Base-by-base conservation (phyloP, 768 basidiomycete genomes). In the Amanita polypyramis region DNA sequence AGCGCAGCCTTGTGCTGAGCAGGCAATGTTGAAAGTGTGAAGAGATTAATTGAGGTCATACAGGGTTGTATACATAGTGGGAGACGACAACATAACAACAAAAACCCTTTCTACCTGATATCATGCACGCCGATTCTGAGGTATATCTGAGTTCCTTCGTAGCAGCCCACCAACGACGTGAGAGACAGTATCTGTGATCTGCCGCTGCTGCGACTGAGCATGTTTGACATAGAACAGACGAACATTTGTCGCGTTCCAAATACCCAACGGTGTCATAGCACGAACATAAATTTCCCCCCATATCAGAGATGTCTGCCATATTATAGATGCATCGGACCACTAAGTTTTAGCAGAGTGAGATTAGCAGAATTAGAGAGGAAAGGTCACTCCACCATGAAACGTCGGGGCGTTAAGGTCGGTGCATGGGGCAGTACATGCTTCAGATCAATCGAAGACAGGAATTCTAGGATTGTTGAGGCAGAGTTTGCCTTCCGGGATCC, bases 271-370 rank as follows among this genome's bases (percentile, higher is more conserved):
- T 1, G 82, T 78, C 79, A 94, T 86, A 4, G 83, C 86, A 40
- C 85, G 82, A 17, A 96, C 85, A 60, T 94, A 99, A 15, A 95
- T 77, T 60, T 94, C 90, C 34, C 96, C 94, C 93, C 95, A 99
- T 17, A 94, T 82, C 45, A 97, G 67, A 1, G 89, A 92, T 3
- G 92, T 88, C 32, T 95, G 72, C 95, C 96, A 97, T 14, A 93
- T 75, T 51, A 86, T 72, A 2, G 91, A 93, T 1, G 89, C 83
- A 55, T 93, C 87, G 10, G 92, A 87, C 93, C 93, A 96, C 89
- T 94, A 49, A n/a, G 7, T 27, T n/a, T 4, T 2, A 17, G 27
- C 37, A 27, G 29, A 8, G 33, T 50, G 38, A 50, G 29, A 55
- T 32, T 52, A 35, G 15, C 39, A 37, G 4, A 23, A n/a, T 19